These are phyloP conservation scores for Phaeomoniella chlamydospora DNA, from an alignment of 2,329 filamentous ascomycete genomes.

Conservation along the genomic window DNA sequence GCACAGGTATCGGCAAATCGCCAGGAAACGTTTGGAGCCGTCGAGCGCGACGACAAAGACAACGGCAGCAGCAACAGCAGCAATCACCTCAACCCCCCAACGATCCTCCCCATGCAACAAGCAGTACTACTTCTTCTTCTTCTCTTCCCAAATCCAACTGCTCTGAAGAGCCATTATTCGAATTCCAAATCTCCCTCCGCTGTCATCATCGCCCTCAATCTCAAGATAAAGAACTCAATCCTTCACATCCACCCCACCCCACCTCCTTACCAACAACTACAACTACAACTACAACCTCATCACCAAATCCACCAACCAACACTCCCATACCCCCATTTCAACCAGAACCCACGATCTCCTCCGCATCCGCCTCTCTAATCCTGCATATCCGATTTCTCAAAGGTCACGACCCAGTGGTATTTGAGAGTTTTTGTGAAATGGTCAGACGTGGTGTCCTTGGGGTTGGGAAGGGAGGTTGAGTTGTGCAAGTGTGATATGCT, in stretches of 20 bases:
- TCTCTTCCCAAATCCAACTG: neutral
- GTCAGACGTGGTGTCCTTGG: conserved; percentile 40
- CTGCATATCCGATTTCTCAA: conserved; percentile 57
- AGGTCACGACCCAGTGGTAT: conserved; percentile 57
- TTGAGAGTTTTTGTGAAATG: conserved; percentile 80
- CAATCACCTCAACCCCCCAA: neutral
- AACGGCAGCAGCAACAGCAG: conserved; percentile 7
- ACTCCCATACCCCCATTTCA: neutral
- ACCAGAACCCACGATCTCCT: no score
- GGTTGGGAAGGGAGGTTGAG: neutral
- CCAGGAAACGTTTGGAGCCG: conserved; percentile 63
- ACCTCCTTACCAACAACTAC: neutral
- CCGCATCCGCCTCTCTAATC: no score
- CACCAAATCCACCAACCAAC: neutral
- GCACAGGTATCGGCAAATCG: conserved; percentile 48
- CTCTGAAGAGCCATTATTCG: conserved; percentile 18
- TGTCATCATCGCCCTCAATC: neutral
- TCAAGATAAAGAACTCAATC: no score
- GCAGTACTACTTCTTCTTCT: no score
- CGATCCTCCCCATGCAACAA: no score
- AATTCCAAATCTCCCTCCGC: conserved; percentile 22
- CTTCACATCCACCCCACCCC: no score
- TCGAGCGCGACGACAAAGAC: conserved; percentile 49
- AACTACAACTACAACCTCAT: conserved; percentile 4
- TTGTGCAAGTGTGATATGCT: no score